Conservation (phyloP, 2,329 filamentous ascomycete genomes). For the Cladorrhinum sp. region DNA sequence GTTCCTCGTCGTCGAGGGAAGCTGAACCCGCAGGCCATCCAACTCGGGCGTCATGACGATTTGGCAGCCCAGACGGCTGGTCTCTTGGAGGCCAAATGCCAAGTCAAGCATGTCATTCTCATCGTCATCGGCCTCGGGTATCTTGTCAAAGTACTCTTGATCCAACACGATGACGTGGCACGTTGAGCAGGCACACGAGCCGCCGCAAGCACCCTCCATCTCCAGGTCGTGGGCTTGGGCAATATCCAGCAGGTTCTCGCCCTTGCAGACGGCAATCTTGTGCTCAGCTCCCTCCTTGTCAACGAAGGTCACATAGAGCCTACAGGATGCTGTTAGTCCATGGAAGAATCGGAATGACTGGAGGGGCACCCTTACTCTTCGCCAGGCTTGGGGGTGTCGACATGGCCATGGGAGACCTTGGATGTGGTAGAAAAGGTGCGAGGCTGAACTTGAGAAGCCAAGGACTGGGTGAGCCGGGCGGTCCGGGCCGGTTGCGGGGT, state of each 20-base stretch:
- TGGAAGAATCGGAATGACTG: not conserved
- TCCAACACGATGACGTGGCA: conserved; percentile 85
- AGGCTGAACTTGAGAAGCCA: not conserved
- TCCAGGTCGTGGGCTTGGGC: conserved; percentile 92
- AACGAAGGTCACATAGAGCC: conserved; percentile 85
- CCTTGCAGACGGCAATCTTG: conserved; percentile 75
- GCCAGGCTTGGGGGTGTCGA: conserved; percentile 79
- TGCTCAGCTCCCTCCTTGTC: conserved; percentile 80
- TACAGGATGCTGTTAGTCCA: conserved; percentile 36
- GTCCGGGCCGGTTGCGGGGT: conserved; percentile 4
- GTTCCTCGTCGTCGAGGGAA: conserved; percentile 94
- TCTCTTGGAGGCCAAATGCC: conserved; percentile 87
- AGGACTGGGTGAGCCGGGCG: not conserved
- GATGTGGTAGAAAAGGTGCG: conserved; percentile 62
- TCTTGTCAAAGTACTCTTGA: conserved; percentile 71
- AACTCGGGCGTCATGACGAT: conserved; percentile 88
- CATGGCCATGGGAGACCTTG: conserved; percentile 67
- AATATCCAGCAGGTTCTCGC: conserved; percentile 92
- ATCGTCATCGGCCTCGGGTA: conserved; percentile 74
- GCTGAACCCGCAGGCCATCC: conserved; percentile 77
- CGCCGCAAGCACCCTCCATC: conserved; percentile 98
- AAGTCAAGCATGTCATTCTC: conserved; percentile 90
- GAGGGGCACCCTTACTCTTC: conserved; percentile 65
- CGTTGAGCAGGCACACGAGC: conserved; percentile 88
- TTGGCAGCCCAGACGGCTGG: conserved; percentile 79